A percentile compares a stretch with the other conserved stretches of the same genome.
These are phyloP conservation scores for Avena sativa DNA, from an alignment of 176 grass and related monocot genomes.

Conservation along the genomic window DNA sequence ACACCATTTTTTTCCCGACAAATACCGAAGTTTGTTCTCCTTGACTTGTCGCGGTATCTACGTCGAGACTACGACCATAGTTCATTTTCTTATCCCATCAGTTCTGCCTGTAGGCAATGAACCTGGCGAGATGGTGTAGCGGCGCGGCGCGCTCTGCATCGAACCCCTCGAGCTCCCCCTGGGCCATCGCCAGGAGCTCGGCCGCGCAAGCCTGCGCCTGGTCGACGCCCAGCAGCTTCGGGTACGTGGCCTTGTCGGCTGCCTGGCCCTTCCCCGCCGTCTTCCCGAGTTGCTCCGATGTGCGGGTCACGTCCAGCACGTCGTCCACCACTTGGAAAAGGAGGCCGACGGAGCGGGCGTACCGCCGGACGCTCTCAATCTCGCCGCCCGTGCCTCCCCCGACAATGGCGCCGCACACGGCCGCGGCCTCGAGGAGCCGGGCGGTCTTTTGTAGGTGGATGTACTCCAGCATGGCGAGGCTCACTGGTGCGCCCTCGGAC, in stretches of 20 bases:
- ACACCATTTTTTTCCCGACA: too few species aligned
- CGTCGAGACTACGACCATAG: too few species aligned
- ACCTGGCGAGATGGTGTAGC: too few species aligned
- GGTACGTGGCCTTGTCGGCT: too few species aligned
- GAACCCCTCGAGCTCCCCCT: background rate
- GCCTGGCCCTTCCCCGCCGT: background rate
- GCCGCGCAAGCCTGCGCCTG: too few species aligned
- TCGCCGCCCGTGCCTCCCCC: background rate
- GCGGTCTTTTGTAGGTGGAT: conserved; percentile 26
- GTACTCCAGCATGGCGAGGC: background rate
- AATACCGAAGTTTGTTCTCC: too few species aligned
- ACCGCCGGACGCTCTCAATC: background rate
- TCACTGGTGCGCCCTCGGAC: background rate
- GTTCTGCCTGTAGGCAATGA: too few species aligned
- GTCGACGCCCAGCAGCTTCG: too few species aligned
- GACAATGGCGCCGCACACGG: background rate
- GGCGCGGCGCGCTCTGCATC: too few species aligned
- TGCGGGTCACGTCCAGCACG: conserved; percentile 9
- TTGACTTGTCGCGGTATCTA: too few species aligned
- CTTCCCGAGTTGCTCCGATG: background rate
- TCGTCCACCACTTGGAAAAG: conserved; percentile 23
- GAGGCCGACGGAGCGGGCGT: background rate
- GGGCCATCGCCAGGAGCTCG: background rate
- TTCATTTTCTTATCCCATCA: too few species aligned
- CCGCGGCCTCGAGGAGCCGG: conserved; percentile 17